These are phyloP conservation scores for Lactarius hatsudake DNA, from an alignment of 768 basidiomycete species.

Conservation along the genomic window DNA sequence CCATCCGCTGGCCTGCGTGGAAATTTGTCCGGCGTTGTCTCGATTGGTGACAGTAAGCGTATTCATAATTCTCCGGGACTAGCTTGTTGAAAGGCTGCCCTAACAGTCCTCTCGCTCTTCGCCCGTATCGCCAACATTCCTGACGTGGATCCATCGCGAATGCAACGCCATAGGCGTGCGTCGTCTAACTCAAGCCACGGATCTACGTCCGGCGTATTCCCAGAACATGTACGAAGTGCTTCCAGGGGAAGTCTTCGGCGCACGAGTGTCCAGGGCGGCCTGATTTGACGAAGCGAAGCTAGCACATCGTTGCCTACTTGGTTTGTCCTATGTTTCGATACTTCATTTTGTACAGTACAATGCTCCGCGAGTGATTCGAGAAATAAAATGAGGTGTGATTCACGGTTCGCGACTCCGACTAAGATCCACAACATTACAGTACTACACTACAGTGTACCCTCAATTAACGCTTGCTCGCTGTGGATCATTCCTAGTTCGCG, in stretches of 20 bases:
- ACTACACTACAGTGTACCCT: no score
- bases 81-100: neutral
- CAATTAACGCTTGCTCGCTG: no score
- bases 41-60: conserved; percentile 70
- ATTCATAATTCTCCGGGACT: neutral
- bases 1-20: no score
- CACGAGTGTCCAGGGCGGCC: neutral
- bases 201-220: conserved; percentile 41
- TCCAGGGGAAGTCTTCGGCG: conserved; percentile 21
- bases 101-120: conserved; percentile 71
- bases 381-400: neutral
- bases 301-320: neutral
- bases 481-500: no score
- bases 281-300: neutral
- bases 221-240: conserved; percentile 17
- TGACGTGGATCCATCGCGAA: conserved; percentile 73
- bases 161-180: conserved; percentile 76
- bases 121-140: conserved; percentile 70
- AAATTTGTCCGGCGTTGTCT: conserved; percentile 71
- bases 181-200: no score
- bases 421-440: no score
- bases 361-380: neutral
- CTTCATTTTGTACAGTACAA: conserved; percentile 9
- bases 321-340: neutral
- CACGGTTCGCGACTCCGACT: neutral